A percentile compares a stretch with the other conserved stretches of the same genome.
Evolutionary conservation across 2,329 filamentous ascomycete species (phyloP).

Genomic region (Fusarium udum): DNA sequence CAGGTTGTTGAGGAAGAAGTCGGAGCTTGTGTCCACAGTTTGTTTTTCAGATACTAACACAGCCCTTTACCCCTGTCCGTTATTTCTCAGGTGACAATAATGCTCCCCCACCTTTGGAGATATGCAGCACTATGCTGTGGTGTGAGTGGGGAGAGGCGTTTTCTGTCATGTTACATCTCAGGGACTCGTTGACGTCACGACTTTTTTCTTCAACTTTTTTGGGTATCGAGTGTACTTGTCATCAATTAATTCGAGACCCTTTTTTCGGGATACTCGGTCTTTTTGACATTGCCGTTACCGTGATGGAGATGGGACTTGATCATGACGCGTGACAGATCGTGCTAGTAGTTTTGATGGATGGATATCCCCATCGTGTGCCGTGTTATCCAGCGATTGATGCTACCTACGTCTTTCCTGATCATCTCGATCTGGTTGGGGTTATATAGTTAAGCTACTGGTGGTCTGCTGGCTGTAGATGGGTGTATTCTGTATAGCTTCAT

Average conservation of each 20-base stretch:
- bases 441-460: not conserved
- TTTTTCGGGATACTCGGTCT: not conserved
- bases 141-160: not conserved
- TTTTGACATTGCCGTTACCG: not conserved
- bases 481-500: not conserved
- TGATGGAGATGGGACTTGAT: not conserved
- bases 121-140: not conserved
- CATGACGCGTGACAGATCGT: not conserved
- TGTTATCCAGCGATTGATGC: not conserved
- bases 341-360: conserved; percentile 1
- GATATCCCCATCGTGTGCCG: conserved; percentile 10
- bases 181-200: conserved; percentile 34
- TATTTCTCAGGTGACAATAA: not conserved
- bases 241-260: conserved; percentile 1
- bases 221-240: conserved; percentile 23
- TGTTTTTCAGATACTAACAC: not conserved
- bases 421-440: not conserved
- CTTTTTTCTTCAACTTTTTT: conserved; percentile 10
- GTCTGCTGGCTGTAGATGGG: not conserved
- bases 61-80: not conserved
- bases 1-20: conserved; percentile 3
- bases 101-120: not conserved
- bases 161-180: not conserved
- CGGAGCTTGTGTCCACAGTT: not conserved
- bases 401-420: not conserved